These are phyloP conservation scores for Fabrea salina DNA, from an alignment of 169 alveolate genomes.

Conservation along the genomic window DNA sequence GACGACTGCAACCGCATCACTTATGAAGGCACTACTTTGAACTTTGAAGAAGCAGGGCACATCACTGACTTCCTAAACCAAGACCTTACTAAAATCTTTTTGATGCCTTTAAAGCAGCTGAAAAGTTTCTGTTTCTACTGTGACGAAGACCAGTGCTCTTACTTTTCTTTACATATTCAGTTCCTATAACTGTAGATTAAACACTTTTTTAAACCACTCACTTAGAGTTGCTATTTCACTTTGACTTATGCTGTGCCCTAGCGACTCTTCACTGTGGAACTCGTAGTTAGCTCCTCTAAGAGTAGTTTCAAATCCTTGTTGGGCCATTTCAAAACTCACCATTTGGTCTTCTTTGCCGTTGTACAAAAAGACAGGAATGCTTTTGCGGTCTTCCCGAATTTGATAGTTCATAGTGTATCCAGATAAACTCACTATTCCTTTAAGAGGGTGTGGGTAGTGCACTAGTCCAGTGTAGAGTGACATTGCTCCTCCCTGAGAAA, in stretches of 20 bases:
- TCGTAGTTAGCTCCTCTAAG: background rate
- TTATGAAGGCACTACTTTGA: background rate
- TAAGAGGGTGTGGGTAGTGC: constrained; percentile 36
- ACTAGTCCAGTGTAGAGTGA: constrained; percentile 45
- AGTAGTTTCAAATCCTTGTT: background rate
- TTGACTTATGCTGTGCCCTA: constrained; percentile 5
- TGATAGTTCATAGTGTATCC: constrained; percentile 51
- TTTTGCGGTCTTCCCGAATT: constrained; percentile 35
- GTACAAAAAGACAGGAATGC: constrained; percentile 51
- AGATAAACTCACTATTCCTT: constrained; percentile 59
- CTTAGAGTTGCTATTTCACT: background rate
- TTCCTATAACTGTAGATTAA: no score
- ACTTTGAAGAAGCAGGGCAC: background rate
- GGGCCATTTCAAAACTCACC: constrained; percentile 21
- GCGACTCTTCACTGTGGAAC: background rate
- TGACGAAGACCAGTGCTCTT: constrained; percentile 1
- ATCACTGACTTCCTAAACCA: background rate
- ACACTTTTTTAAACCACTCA: no score
- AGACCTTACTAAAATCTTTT: background rate
- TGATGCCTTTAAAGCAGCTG: background rate
- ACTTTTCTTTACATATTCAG: constrained; percentile 8
- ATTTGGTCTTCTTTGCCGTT: constrained; percentile 64
- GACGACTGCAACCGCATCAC: background rate
- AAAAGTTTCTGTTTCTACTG: background rate
- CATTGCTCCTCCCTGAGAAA: constrained; percentile 73